Evolutionary conservation across 2,329 filamentous ascomycete genomes (phyloP), one percentile per base, ranked within the genome.

Genomic region (Alternaria infectoria): DNA sequence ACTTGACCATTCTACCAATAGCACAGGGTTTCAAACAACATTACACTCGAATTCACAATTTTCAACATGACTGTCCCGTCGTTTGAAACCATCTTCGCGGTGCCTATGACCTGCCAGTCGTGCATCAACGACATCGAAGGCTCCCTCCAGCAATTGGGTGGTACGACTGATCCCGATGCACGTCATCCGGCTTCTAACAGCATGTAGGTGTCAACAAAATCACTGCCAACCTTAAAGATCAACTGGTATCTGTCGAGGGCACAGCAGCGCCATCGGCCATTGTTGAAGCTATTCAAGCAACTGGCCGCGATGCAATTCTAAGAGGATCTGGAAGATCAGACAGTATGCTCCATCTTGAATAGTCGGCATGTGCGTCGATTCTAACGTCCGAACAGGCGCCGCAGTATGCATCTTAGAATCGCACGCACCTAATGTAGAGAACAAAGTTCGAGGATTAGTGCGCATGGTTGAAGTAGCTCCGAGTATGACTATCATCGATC

Each of bases 361-460:
- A 58, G 32, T 40, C 57, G 58, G 36, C 23, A 45, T 15, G 44
- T 43, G 13, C 4, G 12, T 32, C 44, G 21, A 43, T 45, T 25
- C 61, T 69, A 32, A 71, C 23, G 8, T 30, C 7, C 11, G 57
- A 63, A 47, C 67, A 87, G 91, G 88, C 77, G 92, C 93, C 28
- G 93, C 95, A 47, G 96, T 99, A 46, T 97, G 94, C 81, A 98
- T 99, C 75, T 88, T 99, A 64, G 96, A 99, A 84, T 96, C 93
- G 60, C 89, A 93, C 75, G 86, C 89, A 49, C 82, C 80, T 40
- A 80, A 81, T 61, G 86, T 89, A 59, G 79, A 83, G 68, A 86
- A 90, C 74, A 85, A 91, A 72, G 93, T 99, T 56, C 89, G 92
- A 70, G 96, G 96, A 26, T 84, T 99, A 44, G 93, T 92, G 65